These are phyloP conservation scores for Syzygium aqueum DNA, from an alignment of 345 rosid species.

Conservation along the genomic window DNA sequence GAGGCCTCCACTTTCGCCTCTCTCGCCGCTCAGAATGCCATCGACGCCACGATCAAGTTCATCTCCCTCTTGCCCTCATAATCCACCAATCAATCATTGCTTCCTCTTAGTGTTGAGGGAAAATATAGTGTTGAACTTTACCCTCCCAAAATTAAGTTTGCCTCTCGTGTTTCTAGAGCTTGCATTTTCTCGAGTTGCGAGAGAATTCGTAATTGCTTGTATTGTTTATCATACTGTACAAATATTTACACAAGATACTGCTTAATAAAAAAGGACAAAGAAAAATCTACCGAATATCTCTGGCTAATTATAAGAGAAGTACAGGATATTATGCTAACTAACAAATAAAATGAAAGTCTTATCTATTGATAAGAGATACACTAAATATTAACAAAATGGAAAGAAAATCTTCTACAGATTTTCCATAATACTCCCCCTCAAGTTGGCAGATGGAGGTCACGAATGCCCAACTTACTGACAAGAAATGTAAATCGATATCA, in stretches of 20 bases:
- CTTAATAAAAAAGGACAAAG: too few relatives aligned
- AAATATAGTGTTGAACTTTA: background rate
- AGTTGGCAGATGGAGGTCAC: background rate
- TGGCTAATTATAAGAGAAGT: too few relatives aligned
- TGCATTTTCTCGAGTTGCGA: background rate
- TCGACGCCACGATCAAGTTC: background rate
- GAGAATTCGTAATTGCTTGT: background rate
- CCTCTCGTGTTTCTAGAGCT: background rate
- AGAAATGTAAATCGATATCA: background rate
- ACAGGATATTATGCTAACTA: too few relatives aligned
- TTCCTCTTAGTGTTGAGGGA: background rate
- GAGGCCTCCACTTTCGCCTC: constrained; percentile 37
- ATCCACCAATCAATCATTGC: background rate
- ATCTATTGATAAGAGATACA: too few relatives aligned
- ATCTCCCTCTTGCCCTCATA: background rate
- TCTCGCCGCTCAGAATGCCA: constrained; percentile 51
- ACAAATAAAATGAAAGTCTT: too few relatives aligned
- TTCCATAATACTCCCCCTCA: background rate
- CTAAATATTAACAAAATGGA: too few relatives aligned
- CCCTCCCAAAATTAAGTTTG: background rate
- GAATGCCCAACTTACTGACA: background rate
- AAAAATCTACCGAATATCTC: too few relatives aligned
- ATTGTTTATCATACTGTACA: too few relatives aligned
- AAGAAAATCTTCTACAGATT: too few relatives aligned
- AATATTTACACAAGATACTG: too few relatives aligned